Percentiles rank a stretch among this genome's conserved stretches.
phyloP scores from a whole-genome alignment of 129 eudicot genomes.

The Centella asiatica region DNA sequence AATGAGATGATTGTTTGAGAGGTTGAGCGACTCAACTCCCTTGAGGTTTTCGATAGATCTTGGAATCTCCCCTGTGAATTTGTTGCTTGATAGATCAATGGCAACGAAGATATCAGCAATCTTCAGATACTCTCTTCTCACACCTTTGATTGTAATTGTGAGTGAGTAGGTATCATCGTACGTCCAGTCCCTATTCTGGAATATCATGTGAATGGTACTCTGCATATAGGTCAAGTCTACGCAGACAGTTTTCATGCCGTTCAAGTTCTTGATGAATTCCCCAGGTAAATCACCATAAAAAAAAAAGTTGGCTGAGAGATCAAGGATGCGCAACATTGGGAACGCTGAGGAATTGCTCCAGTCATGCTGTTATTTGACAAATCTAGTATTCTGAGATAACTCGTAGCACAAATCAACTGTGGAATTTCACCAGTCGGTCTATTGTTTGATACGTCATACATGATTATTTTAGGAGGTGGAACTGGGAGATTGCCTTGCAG shows the following conservation, averaged over 20 bases:
- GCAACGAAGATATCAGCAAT: slow-evolving; percentile 10
- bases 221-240: not conserved
- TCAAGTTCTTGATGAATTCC: slow-evolving; percentile 6
- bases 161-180: not conserved
- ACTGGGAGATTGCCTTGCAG: not conserved
- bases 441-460: not conserved
- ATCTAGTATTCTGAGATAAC: not conserved
- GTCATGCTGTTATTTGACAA: slow-evolving; percentile 7
- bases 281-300: slow-evolving; percentile 14
- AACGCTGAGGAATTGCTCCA: slow-evolving; percentile 10
- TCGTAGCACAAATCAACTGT: not conserved
- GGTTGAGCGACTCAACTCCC: slow-evolving; percentile 6
- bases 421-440: not conserved
- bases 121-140: not conserved
- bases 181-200: not conserved
- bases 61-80: slow-evolving; percentile 16
- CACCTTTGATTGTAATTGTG: slow-evolving; percentile 13
- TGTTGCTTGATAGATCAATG: slow-evolving; percentile 18
- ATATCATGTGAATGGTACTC: not conserved
- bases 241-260: not conserved
- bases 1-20: slow-evolving; percentile 15
- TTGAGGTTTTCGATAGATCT: not conserved
- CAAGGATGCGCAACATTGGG: slow-evolving; percentile 16
- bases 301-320: slow-evolving; percentile 14
- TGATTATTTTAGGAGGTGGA: not conserved